Evolutionary conservation across 2,329 filamentous ascomycete genomes (phyloP), one percentile per base, ranked within the genome.

Genomic region (Leptodontidium sp.): DNA sequence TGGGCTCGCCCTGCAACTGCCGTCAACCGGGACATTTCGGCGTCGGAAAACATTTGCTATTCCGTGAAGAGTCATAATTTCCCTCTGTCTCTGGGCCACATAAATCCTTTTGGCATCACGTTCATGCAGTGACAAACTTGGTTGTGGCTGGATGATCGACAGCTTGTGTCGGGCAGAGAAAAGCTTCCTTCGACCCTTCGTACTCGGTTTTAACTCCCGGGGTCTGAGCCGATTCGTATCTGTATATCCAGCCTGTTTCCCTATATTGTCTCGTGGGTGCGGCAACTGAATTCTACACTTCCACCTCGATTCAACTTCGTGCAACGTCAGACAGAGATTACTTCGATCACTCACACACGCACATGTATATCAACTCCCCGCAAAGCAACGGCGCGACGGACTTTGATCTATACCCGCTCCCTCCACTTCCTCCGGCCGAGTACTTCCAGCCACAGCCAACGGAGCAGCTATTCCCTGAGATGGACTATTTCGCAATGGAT

Each of bases 401-500:
- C 35, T 8, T 9, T 14, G 21, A 32, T 45, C 40, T 49, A 59
- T 59, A 59, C 55, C 55, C 55, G 55, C 9, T 1, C 55, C 43
- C 21, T 12, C 2, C 35, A 35, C 35, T n/a, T 43, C 55, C 55
- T n/a, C n/a, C n/a, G n/a, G n/a, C n/a, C n/a, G 55, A 59, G 9
- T 35, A 43, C 2, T 43, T 21, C 11, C 55, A 59, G 35, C 55
- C 55, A 40, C 55, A n/a, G n/a, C n/a, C n/a, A n/a, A n/a, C n/a
- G n/a, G n/a, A n/a, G n/a, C n/a, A n/a, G n/a, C n/a, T n/a, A n/a
- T n/a, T 61, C 45, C 24, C 58, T 1, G 58, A 47, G 15, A 61
- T 61, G 58, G 40, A 61, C 24, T 61, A 61, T 35, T 61, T 61
- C 24, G 40, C 40, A 7, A 61, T 61, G 58, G 58, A 61, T 21